These are phyloP conservation scores for Neoboletus brunneissimus DNA, from an alignment of 768 basidiomycete genomes.

Conservation along the genomic window DNA sequence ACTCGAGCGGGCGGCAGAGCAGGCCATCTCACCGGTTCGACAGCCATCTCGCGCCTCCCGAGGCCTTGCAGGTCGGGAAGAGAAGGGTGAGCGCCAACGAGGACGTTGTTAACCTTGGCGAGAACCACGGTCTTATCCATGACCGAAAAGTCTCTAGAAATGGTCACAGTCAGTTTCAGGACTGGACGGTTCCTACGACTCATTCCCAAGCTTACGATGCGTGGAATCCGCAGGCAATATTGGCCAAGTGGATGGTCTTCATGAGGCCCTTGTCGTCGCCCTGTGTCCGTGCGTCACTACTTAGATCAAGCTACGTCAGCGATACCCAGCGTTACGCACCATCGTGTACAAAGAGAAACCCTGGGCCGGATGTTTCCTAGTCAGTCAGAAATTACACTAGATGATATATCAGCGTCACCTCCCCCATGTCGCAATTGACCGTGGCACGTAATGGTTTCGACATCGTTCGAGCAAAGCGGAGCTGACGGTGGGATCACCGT, in stretches of 20 bases:
- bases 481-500: neutral
- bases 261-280: slow-evolving; percentile 52
- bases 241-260: slow-evolving; percentile 57
- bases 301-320: neutral
- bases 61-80: slow-evolving; percentile 61
- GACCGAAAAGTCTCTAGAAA: slow-evolving; percentile 54
- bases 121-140: slow-evolving; percentile 61
- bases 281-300: slow-evolving; percentile 23
- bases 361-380: slow-evolving; percentile 24
- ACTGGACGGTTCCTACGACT: neutral
- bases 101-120: slow-evolving; percentile 54
- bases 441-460: slow-evolving; percentile 35
- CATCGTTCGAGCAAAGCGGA: slow-evolving; percentile 9
- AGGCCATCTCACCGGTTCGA: slow-evolving; percentile 46
- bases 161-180: neutral
- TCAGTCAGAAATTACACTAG: slow-evolving; percentile 1
- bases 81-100: slow-evolving; percentile 67
- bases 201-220: slow-evolving; percentile 42
- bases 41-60: slow-evolving; percentile 61
- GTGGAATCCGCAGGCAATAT: slow-evolving; percentile 69
- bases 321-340: slow-evolving; percentile 25
- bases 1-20: neutral
- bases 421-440: slow-evolving; percentile 57
- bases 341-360: slow-evolving; percentile 51
- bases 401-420: slow-evolving; percentile 33